Percentiles rank a stretch among this genome's conserved stretches.
phyloP scores from a whole-genome alignment of 805 yeast genomes.

The Komagataella pseudopastoris region DNA sequence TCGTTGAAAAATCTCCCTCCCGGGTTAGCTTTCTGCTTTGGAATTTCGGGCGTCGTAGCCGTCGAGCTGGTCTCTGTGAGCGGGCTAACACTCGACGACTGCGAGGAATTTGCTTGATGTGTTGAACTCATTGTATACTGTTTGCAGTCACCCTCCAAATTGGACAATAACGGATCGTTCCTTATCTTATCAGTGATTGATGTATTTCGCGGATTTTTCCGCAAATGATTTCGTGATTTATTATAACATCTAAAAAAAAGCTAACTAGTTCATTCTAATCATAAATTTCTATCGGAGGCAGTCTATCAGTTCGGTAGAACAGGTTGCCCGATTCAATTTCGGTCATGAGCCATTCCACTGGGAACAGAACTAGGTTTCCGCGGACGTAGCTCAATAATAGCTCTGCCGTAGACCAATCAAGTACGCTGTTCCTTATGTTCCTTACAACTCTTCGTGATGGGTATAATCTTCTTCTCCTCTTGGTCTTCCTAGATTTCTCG shows the following conservation, averaged over 20 bases:
- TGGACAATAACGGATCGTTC: not conserved
- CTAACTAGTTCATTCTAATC: conserved; percentile 25
- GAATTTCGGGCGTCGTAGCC: not conserved
- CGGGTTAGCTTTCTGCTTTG: not conserved
- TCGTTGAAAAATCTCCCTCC: not conserved
- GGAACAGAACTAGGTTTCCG: conserved; percentile 87
- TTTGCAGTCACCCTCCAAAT: not conserved
- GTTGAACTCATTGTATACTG: not conserved
- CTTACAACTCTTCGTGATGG: not conserved
- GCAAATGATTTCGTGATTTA: too few relatives aligned
- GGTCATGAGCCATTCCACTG: conserved; percentile 76
- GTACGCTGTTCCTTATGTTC: conserved; percentile 7
- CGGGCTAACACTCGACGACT: not conserved
- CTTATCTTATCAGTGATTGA: not conserved
- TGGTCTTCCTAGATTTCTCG: not conserved
- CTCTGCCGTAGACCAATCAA: conserved; percentile 66
- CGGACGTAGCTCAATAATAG: conserved; percentile 55
- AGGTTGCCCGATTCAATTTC: conserved; percentile 89
- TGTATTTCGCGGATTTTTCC: not conserved
- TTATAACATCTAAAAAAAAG: not conserved
- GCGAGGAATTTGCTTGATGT: not conserved
- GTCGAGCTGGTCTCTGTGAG: not conserved
- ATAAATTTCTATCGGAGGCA: conserved; percentile 92
- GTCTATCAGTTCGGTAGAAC: conserved; percentile 87
- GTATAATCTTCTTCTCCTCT: not conserved